Conservation (phyloP, 1,284 basidiomycete species). For the Ustilago cynodontis region DNA sequence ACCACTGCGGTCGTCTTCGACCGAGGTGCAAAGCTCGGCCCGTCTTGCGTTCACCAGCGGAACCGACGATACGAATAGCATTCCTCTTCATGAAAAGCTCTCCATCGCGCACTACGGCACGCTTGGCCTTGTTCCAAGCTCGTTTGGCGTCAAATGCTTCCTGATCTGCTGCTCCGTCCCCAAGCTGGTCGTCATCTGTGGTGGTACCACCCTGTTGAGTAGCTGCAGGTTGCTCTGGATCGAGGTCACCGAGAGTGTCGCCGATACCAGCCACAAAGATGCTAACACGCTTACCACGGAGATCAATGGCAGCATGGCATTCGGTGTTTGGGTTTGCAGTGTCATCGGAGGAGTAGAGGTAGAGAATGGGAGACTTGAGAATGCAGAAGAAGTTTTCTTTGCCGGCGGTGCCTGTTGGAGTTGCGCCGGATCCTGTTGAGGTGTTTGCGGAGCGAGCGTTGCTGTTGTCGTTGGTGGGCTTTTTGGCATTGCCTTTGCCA, state of each 20-base stretch:
- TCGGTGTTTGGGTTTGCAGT: conserved; percentile 56
- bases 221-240: conserved; percentile 15
- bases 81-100: conserved; percentile 68
- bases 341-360: conserved; percentile 66
- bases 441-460: conserved; percentile 14
- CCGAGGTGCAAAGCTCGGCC: conserved; percentile 9
- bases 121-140: conserved; percentile 43
- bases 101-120: conserved; percentile 57
- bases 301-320: conserved; percentile 65
- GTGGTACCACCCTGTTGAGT: conserved; percentile 9
- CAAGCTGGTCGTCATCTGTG: conserved; percentile 22
- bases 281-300: conserved; percentile 64
- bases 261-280: conserved; percentile 60
- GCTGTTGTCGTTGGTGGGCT: conserved; percentile 13
- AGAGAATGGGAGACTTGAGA: conserved; percentile 65
- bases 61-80: conserved; percentile 63
- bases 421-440: conserved; percentile 11
- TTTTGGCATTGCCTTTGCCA: conserved; percentile 21
- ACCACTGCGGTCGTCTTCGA: conserved; percentile 59
- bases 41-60: conserved; percentile 20
- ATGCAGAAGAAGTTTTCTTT: conserved; percentile 62
- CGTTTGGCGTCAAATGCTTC: conserved; percentile 19
- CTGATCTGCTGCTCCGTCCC: conserved; percentile 20
- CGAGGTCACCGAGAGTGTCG: conserved; percentile 62
- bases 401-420: conserved; percentile 38